Evolutionary conservation across 2,329 filamentous ascomycete genomes (phyloP), one percentile per base, ranked within the genome.

Genomic region (Endoconidiophora polonica): DNA sequence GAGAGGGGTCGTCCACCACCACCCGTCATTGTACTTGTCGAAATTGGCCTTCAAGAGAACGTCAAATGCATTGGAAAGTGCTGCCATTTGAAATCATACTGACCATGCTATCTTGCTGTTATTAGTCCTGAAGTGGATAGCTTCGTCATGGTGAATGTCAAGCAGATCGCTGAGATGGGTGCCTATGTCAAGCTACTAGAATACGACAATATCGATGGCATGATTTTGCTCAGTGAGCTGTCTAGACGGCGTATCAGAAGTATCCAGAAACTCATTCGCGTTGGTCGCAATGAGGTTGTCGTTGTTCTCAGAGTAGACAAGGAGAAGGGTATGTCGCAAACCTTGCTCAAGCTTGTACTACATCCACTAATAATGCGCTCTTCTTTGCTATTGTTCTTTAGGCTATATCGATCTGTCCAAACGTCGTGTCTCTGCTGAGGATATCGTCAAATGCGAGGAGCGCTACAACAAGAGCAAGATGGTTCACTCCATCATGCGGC

Each of bases 391-490:
- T 47, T 10, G 22, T 26, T 37, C n/a, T 47, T 24, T 55, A 68
- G 66, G 87, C 56, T 98, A 98, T 65, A 98, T 98, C 62, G 91
- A 98, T 81, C 72, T 98, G 64, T 94, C 87, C 55, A 98, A 98
- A 75, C 88, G 91, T 63, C 83, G 91, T 71, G 91, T 98, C 54
- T 95, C 88, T 41, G 84, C 91, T 42, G 91, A 98, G 66, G 91
- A 98, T 71, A 91, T 96, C 56, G 75, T 94, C 59, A 95, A 95
- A 72, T 98, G 93, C 65, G 91, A 98, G 66, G 91, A 98, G 72
- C 80, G 91, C 59, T 98, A 95, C 76, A 98, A 98, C 78, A 98
- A 98, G 81, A 86, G 86, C 73, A 98, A 98, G 74, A 93, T 94
- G 74, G 91, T 96, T 39, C 91, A 98, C 69, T 93, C 86, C 49